Conservation (phyloP, 2,329 filamentous ascomycete genomes). For the Ceratocystiopsis minuta region DNA sequence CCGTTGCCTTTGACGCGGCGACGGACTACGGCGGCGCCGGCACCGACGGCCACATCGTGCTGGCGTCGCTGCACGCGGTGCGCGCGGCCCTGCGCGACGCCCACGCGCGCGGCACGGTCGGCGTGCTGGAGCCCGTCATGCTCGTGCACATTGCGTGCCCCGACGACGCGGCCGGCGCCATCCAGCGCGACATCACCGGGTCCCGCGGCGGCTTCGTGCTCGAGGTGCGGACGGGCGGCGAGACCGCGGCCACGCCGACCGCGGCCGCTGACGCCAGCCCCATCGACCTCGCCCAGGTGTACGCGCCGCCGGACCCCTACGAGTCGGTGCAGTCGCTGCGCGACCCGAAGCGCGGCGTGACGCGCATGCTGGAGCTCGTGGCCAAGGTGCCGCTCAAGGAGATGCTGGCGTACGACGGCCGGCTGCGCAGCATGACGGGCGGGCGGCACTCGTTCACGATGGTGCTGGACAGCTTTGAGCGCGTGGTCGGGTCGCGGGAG, state of each 20-base stretch:
- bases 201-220: constrained; percentile 58
- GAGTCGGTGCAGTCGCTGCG: constrained; percentile 39
- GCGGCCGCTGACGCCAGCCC: constrained; percentile 19
- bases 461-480: constrained; percentile 39
- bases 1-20: constrained; percentile 46
- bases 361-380: constrained; percentile 46
- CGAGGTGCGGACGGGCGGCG: constrained; percentile 41
- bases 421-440: constrained; percentile 72
- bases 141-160: constrained; percentile 71
- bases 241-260: constrained; percentile 18
- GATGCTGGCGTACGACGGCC: constrained; percentile 88
- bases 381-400: constrained; percentile 86
- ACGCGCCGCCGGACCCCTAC: constrained; percentile 75
- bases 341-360: constrained; percentile 27
- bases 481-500: constrained; percentile 35
- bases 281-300: constrained; percentile 61
- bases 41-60: constrained; percentile 49
- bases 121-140: constrained; percentile 88
- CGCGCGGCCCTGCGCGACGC: constrained; percentile 49
- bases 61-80: constrained; percentile 44
- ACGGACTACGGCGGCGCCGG: constrained; percentile 48
- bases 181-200: constrained; percentile 66
- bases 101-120: constrained; percentile 38
- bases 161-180: constrained; percentile 59
- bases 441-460: constrained; percentile 50